Base-by-base conservation (phyloP, 495 filamentous ascomycete species). In the Annulohypoxylon nitens region DNA sequence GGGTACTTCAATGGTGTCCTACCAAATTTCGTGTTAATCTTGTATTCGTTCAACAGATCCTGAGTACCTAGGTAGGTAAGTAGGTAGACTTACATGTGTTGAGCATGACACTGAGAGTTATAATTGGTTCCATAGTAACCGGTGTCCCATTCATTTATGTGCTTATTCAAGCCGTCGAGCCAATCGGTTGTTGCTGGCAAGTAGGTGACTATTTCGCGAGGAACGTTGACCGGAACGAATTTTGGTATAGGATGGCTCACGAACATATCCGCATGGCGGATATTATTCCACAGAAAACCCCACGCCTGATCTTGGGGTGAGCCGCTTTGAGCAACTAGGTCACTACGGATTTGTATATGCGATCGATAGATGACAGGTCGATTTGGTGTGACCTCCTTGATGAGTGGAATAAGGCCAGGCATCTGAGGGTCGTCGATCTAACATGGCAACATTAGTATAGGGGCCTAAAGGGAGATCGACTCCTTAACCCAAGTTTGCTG, bases 131-230 rank as follows among this genome's bases (percentile, higher is more conserved):
- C 87, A 71, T 97, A 97, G 78, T 92, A 93, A 3, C 88, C 88
- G 5, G 85, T 81, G 76, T 95, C 91, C 90, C 91, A 95, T 12
- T 89, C 86, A 64, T 86, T 87, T 76, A 97, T 85, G 37, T 83
- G 74, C 78, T 97, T 97, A 81, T 97, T 97, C 68, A 97, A 77
- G 4, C 94, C 94, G 80, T 97, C 94, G 34, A 97, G 84, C 93
- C 93, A 97, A 75, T 97, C 93, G 1, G 94, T 97, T 1, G 93
- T 90, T 12, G 94, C 93, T 8, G 93, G 93, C 83, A 95, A 86
- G 76, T 94, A 94, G 6, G 88, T 89, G 1, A 97, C 91, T 71
- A 87, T 91, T 37, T 90, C 81, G 1, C 79, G 78, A 7, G 91
- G 88, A 12, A 97, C 90, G 67, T 83, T 87, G 8, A 83, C 74